phyloP scores from a whole-genome alignment of 163 green algal genomes.

The Scenedesmus sp. region DNA sequence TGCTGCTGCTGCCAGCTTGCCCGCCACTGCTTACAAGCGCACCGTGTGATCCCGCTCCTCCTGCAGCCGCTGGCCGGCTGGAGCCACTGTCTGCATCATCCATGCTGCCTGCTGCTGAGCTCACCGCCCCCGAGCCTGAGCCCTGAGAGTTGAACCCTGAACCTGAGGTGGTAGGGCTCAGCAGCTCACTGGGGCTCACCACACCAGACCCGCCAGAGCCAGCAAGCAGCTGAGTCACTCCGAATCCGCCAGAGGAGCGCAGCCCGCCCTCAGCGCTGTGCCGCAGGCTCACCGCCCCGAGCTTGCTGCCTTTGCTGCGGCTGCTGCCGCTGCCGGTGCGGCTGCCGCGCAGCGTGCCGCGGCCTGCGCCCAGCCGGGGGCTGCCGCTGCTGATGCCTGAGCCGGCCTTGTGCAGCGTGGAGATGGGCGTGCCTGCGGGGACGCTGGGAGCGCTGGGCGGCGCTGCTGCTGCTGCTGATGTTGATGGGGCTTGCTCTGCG shows the following conservation, averaged over 20 bases:
- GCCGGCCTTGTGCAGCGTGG: neutral
- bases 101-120: neutral
- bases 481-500: neutral
- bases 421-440: neutral
- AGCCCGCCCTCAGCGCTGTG: slow-evolving; percentile 6
- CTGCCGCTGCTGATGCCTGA: neutral
- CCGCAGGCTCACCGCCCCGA: slow-evolving; percentile 39
- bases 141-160: neutral
- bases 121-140: neutral
- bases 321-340: slow-evolving; percentile 5
- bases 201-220: neutral
- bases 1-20: neutral
- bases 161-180: neutral
- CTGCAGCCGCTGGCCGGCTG: neutral
- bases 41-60: neutral
- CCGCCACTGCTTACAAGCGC: neutral
- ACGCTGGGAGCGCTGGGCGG: neutral
- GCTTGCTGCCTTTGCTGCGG: neutral
- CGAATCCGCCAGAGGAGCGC: neutral
- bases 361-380: neutral
- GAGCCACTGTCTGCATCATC: neutral
- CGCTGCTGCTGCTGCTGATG: slow-evolving; percentile 29
- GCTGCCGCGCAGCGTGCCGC: neutral
- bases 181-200: neutral
- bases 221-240: neutral